A percentile compares a stretch with the other conserved stretches of the same genome.
phyloP scores from a whole-genome alignment of 2,329 filamentous ascomycete species.

The Neofusicoccum kwambonambiense region DNA sequence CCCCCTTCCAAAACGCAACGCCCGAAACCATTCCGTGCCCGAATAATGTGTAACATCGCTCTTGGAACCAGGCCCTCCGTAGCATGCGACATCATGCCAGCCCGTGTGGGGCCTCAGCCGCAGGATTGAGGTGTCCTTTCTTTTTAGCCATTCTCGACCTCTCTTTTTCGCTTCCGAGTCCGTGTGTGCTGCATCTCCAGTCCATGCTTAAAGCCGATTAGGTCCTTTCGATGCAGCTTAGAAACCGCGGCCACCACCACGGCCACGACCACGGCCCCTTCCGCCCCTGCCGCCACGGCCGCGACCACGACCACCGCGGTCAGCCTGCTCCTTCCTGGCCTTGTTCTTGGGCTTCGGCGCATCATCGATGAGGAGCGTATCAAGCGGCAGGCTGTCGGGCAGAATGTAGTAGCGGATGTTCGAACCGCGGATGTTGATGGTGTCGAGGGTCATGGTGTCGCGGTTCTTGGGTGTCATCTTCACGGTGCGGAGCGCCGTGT shows the following conservation, averaged over 20 bases:
- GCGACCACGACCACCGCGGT: slow-evolving; percentile 46
- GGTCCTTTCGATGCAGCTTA: not conserved
- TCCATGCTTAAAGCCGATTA: not conserved
- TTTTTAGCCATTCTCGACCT: not conserved
- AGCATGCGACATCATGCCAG: not conserved
- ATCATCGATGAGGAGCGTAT: slow-evolving; percentile 94
- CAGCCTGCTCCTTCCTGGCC: slow-evolving; percentile 82
- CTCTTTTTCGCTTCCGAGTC: not conserved
- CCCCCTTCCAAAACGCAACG: not conserved
- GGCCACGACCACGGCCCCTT: slow-evolving; percentile 44
- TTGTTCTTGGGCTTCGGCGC: slow-evolving; percentile 99
- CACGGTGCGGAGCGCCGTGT: slow-evolving; percentile 89
- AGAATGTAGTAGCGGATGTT: slow-evolving; percentile 97
- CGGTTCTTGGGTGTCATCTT: slow-evolving; percentile 93
- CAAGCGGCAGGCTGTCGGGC: slow-evolving; percentile 89
- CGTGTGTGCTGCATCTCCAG: not conserved
- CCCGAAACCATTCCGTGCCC: not conserved
- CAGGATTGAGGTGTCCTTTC: not conserved
- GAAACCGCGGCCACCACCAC: slow-evolving; percentile 36
- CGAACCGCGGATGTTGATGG: slow-evolving; percentile 94
- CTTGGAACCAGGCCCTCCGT: not conserved
- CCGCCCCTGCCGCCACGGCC: slow-evolving; percentile 51
- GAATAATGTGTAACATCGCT: not conserved
- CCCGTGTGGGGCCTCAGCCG: not conserved
- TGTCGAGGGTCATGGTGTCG: slow-evolving; percentile 83